Evolutionary conservation across 2,329 filamentous ascomycete genomes (phyloP).

Genomic region (Aspergillus alliaceus): DNA sequence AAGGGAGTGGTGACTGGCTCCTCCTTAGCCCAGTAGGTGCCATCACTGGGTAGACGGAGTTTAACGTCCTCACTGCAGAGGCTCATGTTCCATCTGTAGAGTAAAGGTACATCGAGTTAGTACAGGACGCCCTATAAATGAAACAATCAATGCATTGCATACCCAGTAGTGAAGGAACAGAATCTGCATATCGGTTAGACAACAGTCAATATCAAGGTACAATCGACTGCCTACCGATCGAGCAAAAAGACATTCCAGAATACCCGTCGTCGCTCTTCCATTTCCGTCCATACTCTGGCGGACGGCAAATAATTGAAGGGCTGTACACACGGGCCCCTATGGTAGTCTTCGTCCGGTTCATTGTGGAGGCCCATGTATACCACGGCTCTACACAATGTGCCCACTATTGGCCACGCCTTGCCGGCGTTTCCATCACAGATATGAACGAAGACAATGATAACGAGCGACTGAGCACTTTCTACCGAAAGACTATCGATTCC

Average conservation of each 20-base stretch:
- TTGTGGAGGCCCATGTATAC: constrained; percentile 38
- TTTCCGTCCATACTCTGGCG: constrained; percentile 35
- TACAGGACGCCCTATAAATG: neutral
- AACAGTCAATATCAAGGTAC: neutral
- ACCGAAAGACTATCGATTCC: constrained; percentile 23
- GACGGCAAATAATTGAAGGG: constrained; percentile 28
- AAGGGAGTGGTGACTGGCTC: constrained; percentile 44
- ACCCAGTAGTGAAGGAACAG: neutral
- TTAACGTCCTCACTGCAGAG: constrained; percentile 40
- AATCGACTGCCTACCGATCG: constrained; percentile 29
- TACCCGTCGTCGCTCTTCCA: constrained; percentile 41
- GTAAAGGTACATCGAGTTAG: neutral
- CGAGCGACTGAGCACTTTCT: constrained; percentile 24
- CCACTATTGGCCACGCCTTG: constrained; percentile 40
- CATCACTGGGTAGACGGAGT: constrained; percentile 43
- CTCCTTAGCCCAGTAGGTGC: constrained; percentile 43
- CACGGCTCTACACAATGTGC: constrained; percentile 38
- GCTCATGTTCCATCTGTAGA: constrained; percentile 30
- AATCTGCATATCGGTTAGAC: neutral
- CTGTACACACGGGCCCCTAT: constrained; percentile 23
- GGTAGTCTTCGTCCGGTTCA: constrained; percentile 30
- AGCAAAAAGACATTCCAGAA: constrained; percentile 46
- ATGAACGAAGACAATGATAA: constrained; percentile 40
- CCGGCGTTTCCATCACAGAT: constrained; percentile 30
- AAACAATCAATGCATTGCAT: neutral